Percentiles rank a stretch among this genome's conserved stretches.
Conservation (phyloP, 352 stramenopile genomes). For the Phytophthora quininea region DNA sequence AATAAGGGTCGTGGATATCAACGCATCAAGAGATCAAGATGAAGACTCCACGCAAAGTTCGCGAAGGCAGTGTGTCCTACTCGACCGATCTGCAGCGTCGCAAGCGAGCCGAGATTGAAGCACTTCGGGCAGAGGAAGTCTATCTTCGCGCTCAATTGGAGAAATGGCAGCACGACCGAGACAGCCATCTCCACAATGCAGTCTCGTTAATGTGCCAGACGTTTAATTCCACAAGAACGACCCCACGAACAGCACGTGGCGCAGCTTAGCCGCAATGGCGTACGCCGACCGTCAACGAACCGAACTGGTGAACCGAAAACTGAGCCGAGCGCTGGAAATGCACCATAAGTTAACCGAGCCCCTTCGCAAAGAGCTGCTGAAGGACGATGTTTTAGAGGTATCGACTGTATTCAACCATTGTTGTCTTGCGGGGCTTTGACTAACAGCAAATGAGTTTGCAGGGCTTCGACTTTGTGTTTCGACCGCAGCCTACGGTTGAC, state of each 20-base stretch:
- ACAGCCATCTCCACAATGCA: neutral
- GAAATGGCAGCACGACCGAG: neutral
- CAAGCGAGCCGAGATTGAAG: neutral
- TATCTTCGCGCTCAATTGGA: neutral
- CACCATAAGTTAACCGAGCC: too few species aligned
- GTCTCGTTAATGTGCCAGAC: neutral
- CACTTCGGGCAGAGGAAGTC: neutral
- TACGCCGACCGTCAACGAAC: too few species aligned
- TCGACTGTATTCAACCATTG: too few species aligned
- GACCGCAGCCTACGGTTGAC: constrained; percentile 6
- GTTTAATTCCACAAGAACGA: too few species aligned
- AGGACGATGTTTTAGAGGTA: too few species aligned
- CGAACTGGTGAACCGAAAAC: too few species aligned
- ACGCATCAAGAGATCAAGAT: too few species aligned
- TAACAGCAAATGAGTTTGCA: neutral
- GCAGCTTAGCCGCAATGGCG: too few species aligned
- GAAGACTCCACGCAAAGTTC: too few species aligned
- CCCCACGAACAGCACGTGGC: too few species aligned
- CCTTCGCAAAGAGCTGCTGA: neutral
- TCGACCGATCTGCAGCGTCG: neutral
- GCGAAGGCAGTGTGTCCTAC: neutral
- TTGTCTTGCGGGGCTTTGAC: neutral
- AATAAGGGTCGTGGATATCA: too few species aligned
- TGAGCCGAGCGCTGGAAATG: too few species aligned
- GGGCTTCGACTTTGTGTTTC: constrained; percentile 19